A percentile compares a stretch with the other conserved stretches of the same genome.
Evolutionary conservation across 2,329 filamentous ascomycete genomes (phyloP).

Genomic region (Clarireedia hainanense): DNA sequence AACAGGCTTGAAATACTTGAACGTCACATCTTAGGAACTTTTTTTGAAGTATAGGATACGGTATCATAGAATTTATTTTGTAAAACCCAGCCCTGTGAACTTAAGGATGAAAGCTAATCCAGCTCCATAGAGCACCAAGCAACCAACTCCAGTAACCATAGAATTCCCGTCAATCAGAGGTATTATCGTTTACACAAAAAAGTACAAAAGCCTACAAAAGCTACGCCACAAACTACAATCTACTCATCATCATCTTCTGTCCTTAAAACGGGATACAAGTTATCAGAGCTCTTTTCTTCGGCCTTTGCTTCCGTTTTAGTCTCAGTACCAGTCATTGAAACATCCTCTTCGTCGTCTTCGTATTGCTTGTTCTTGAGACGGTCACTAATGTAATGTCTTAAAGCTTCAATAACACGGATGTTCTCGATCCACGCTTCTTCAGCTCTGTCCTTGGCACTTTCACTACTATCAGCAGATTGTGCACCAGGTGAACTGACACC

Average conservation of each 20-base stretch:
- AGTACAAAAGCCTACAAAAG: no score
- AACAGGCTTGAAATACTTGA: no score
- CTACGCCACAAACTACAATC: neutral
- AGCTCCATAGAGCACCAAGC: no score
- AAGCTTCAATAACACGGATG: conserved; percentile 55
- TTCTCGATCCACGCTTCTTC: conserved; percentile 60
- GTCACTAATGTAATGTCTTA: conserved; percentile 49
- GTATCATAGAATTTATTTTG: no score
- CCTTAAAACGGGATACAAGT: conserved; percentile 20
- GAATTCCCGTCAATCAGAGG: no score
- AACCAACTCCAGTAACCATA: no score
- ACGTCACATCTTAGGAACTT: no score
- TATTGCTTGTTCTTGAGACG: conserved; percentile 52
- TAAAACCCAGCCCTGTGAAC: no score
- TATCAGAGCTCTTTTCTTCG: conserved; percentile 12
- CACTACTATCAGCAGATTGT: conserved; percentile 42
- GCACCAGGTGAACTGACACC: conserved; percentile 46
- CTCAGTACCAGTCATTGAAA: conserved; percentile 16
- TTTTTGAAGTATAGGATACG: no score
- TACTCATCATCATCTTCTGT: conserved; percentile 17
- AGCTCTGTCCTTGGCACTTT: conserved; percentile 47
- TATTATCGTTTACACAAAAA: no score
- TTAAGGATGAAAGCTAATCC: no score
- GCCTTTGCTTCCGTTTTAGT: neutral
- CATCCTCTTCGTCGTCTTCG: conserved; percentile 28